A percentile compares a stretch with the other conserved stretches of the same genome.
Conservation (phyloP, 805 yeast genomes). For the Scheffersomyces lignosus region DNA sequence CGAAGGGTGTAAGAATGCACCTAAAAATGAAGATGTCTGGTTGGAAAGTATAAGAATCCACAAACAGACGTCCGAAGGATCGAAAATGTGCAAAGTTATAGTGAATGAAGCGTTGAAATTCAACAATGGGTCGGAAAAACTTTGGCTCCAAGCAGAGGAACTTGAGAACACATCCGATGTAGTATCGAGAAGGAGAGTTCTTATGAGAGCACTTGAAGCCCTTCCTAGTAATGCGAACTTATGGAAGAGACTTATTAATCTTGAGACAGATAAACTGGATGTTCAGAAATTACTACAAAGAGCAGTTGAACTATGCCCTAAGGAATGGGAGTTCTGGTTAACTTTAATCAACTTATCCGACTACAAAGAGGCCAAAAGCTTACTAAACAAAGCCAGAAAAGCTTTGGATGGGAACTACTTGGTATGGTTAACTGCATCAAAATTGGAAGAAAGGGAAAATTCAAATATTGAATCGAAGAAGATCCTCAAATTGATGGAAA, state of each 20-base stretch:
- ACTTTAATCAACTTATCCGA: conserved; percentile 49
- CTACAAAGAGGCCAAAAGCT: conserved; percentile 49
- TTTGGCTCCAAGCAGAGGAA: conserved; percentile 75
- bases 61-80: conserved; percentile 37
- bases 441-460: conserved; percentile 60
- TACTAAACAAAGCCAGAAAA: conserved; percentile 63
- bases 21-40: conserved; percentile 76
- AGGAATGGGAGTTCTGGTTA: conserved; percentile 65
- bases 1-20: conserved; percentile 75
- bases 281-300: conserved; percentile 55
- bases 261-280: conserved; percentile 55
- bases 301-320: conserved; percentile 70
- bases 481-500: conserved; percentile 47
- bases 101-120: conserved; percentile 64
- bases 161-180: conserved; percentile 55
- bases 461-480: conserved; percentile 42
- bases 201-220: conserved; percentile 70
- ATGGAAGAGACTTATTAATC: conserved; percentile 68
- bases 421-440: conserved; percentile 71
- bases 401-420: conserved; percentile 45
- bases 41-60: conserved; percentile 72
- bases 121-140: conserved; percentile 53
- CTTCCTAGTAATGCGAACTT: conserved; percentile 56
- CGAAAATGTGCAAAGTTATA: conserved; percentile 52
- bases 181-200: conserved; percentile 51